Evolutionary conservation across 2,329 filamentous ascomycete species (phyloP).

Genomic region (Claviceps purpurea): DNA sequence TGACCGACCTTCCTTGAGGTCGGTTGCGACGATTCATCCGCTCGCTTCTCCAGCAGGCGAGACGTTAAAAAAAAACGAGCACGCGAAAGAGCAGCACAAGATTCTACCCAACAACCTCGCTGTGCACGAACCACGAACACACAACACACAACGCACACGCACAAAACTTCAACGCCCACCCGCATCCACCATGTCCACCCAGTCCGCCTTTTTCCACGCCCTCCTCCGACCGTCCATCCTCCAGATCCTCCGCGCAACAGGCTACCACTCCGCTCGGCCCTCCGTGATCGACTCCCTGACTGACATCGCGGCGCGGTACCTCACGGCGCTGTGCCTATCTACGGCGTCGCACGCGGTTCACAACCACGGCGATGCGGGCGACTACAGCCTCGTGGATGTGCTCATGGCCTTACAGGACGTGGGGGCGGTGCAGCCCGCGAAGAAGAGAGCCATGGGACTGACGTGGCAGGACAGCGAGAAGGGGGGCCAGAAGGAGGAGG

Average conservation of each 20-base stretch:
- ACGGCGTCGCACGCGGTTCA: constrained; percentile 59
- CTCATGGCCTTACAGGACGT: constrained; percentile 74
- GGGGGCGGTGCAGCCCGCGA: constrained; percentile 54
- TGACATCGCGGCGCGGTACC: constrained; percentile 71
- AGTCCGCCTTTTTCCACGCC: constrained; percentile 47
- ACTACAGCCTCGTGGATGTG: constrained; percentile 53
- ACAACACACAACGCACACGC: not conserved
- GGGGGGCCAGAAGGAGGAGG: not conserved
- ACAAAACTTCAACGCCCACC: too few relatives aligned
- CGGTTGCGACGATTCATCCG: not conserved
- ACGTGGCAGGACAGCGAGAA: constrained; percentile 36
- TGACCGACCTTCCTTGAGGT: not conserved
- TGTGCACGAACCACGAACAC: too few relatives aligned
- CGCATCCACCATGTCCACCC: constrained; percentile 26
- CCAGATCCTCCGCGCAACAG: constrained; percentile 81
- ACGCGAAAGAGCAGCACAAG: not conserved
- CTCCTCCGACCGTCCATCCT: constrained; percentile 78
- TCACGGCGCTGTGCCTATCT: constrained; percentile 58
- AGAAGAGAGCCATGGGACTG: constrained; percentile 54
- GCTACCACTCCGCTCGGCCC: constrained; percentile 72
- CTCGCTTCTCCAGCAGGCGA: not conserved
- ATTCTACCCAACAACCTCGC: not conserved
- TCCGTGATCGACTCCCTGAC: constrained; percentile 79
- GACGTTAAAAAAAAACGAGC: not conserved
- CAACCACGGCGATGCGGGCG: constrained; percentile 45